phyloP scores from a whole-genome alignment of 2,329 filamentous ascomycete genomes.

The Clonostachys rhizophaga region DNA sequence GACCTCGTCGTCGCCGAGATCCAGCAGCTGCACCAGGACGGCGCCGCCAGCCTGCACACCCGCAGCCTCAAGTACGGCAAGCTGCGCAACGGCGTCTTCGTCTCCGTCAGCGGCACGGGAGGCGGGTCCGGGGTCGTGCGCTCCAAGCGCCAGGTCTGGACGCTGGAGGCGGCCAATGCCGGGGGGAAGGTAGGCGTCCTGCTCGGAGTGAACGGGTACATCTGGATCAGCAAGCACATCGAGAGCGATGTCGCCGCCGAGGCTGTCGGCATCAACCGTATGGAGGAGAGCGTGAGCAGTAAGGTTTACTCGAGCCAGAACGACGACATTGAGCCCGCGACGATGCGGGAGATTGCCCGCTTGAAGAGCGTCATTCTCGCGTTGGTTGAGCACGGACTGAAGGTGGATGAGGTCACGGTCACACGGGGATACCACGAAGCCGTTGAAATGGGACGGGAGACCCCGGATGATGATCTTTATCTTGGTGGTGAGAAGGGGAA shows the following conservation, averaged over 20 bases:
- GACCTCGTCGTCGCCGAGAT: conserved; percentile 94
- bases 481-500: conserved; percentile 53
- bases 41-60: conserved; percentile 83
- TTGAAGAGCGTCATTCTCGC: conserved; percentile 77
- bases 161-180: conserved; percentile 54
- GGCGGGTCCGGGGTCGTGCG: conserved; percentile 85
- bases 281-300: conserved; percentile 82
- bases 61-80: conserved; percentile 92
- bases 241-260: conserved; percentile 49
- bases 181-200: conserved; percentile 75
- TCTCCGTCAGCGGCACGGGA: conserved; percentile 75
- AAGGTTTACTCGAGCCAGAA: conserved; percentile 95
- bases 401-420: conserved; percentile 88
- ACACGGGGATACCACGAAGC: conserved; percentile 77
- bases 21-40: conserved; percentile 82
- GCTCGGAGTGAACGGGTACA: conserved; percentile 92
- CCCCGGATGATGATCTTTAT: conserved; percentile 55
- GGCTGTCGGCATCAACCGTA: conserved; percentile 65
- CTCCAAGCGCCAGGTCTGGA: conserved; percentile 82
- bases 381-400: conserved; percentile 74
- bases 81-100: conserved; percentile 86
- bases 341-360: conserved; percentile 83
- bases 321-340: conserved; percentile 71
- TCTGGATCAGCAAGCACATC: conserved; percentile 87
- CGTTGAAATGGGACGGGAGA: conserved; percentile 65